Evolutionary conservation across 805 yeast genomes (phyloP).

Genomic region (Yarrowia keelungensis): DNA sequence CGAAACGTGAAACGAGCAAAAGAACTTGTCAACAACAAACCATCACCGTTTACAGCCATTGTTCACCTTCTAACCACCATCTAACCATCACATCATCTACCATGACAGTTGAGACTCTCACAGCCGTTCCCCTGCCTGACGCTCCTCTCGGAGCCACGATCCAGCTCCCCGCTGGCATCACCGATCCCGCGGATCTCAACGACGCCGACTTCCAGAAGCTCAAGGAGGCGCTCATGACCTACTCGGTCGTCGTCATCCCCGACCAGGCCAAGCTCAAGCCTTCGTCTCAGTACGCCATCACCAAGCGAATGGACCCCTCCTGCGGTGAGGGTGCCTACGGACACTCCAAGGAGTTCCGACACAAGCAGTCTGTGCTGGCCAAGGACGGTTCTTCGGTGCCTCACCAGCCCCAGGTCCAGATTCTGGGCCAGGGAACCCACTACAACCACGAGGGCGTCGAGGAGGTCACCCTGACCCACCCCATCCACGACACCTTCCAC

Average conservation of each 20-base stretch:
- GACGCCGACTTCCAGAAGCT: slow-evolving; percentile 69
- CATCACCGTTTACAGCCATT: no score
- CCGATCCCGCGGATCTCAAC: slow-evolving; percentile 72
- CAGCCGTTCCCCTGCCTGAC: slow-evolving; percentile 56
- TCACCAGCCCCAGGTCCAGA: slow-evolving; percentile 86
- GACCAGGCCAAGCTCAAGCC: slow-evolving; percentile 73
- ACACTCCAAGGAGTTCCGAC: slow-evolving; percentile 80
- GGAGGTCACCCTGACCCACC: slow-evolving; percentile 72
- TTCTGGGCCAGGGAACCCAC: slow-evolving; percentile 78
- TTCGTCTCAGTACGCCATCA: slow-evolving; percentile 74
- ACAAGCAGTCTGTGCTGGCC: slow-evolving; percentile 69
- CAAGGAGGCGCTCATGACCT: slow-evolving; percentile 67
- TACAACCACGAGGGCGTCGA: slow-evolving; percentile 65
- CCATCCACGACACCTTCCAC: slow-evolving; percentile 84
- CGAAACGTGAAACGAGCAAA: no score
- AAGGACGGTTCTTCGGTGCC: slow-evolving; percentile 85
- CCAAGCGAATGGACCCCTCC: slow-evolving; percentile 80
- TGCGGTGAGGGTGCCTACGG: slow-evolving; percentile 71
- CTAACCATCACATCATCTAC: neutral
- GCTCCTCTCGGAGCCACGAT: slow-evolving; percentile 75
- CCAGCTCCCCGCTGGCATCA: slow-evolving; percentile 68
- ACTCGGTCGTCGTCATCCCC: slow-evolving; percentile 79
- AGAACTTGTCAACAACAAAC: no score
- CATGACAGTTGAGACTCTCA: slow-evolving; percentile 39
- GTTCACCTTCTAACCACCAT: no score